Percentiles rank a stretch among this genome's conserved stretches.
Evolutionary conservation across 2,329 filamentous ascomycete species (phyloP).

Genomic region (Coniochaeta prunicola): DNA sequence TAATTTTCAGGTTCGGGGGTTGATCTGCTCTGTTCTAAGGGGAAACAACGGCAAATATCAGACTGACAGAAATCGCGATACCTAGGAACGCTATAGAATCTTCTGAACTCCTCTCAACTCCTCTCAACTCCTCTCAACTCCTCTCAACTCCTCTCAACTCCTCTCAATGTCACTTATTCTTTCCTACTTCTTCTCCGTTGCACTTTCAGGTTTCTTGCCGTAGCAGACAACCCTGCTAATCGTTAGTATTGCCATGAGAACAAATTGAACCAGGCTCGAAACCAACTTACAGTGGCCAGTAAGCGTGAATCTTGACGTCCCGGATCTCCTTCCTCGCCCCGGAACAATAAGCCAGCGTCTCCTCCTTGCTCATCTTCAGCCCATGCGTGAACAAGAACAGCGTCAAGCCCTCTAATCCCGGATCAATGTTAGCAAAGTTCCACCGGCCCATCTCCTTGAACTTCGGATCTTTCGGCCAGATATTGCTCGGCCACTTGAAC

Average conservation of each 20-base stretch:
- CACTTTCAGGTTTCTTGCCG: background rate
- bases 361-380: constrained; percentile 17
- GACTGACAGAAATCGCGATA: too few species aligned
- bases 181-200: background rate
- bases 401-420: constrained; percentile 15
- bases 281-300: constrained; percentile 11
- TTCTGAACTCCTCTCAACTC: too few species aligned
- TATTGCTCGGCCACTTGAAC: constrained; percentile 19
- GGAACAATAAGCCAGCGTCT: constrained; percentile 15
- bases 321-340: constrained; percentile 6
- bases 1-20: too few species aligned
- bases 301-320: constrained; percentile 10
- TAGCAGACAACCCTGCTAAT: background rate
- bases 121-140: too few species aligned
- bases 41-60: too few species aligned
- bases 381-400: constrained; percentile 19
- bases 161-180: too few species aligned
- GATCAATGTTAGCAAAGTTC: constrained; percentile 14
- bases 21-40: too few species aligned
- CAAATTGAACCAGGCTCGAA: background rate
- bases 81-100: too few species aligned
- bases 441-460: constrained; percentile 18
- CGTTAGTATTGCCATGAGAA: background rate
- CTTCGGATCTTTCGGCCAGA: constrained; percentile 18
- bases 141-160: too few species aligned